Percentiles rank a stretch among this genome's conserved stretches.
Conservation (phyloP, 2,329 filamentous ascomycete genomes). For the Dactylellina drechsleri region DNA sequence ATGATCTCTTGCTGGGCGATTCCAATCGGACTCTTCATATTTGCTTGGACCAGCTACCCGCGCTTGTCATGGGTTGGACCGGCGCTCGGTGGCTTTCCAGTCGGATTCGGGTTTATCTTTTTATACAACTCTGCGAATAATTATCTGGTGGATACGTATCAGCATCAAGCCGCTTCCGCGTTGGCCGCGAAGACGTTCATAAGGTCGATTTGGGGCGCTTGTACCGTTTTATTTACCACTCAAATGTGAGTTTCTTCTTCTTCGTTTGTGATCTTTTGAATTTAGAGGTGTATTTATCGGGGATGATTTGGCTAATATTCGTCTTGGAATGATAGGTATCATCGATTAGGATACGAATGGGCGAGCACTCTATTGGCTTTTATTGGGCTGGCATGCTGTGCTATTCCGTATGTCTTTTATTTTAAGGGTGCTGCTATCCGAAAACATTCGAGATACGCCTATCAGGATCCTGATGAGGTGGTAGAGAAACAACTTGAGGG, state of each 20-base stretch:
- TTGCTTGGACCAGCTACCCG: conserved; percentile 75
- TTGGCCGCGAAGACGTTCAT: conserved; percentile 84
- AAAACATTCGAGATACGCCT: conserved; percentile 76
- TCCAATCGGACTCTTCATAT: conserved; percentile 73
- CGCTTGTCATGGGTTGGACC: conserved; percentile 76
- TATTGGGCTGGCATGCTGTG: conserved; percentile 79
- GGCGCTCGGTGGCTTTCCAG: conserved; percentile 74
- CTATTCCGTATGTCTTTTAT: conserved; percentile 85
- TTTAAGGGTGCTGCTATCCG: conserved; percentile 78
- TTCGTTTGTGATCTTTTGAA: not conserved
- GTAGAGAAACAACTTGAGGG: conserved; percentile 22
- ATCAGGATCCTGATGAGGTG: conserved; percentile 68
- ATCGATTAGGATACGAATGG: conserved; percentile 78
- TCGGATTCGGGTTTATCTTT: conserved; percentile 85
- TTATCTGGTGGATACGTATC: conserved; percentile 75
- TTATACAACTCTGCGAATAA: conserved; percentile 82
- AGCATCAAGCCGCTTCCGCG: conserved; percentile 80
- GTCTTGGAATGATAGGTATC: conserved; percentile 61
- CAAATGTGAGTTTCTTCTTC: conserved; percentile 71
- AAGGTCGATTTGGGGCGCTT: conserved; percentile 81
- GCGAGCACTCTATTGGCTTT: conserved; percentile 78
- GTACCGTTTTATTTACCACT: conserved; percentile 78
- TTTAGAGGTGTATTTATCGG: not conserved
- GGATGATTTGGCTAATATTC: conserved; percentile 5
- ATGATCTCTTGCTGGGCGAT: conserved; percentile 80